A percentile compares a stretch with the other conserved stretches of the same genome.
Conservation (phyloP, 106 monocot genomes). For the Chionographis japonica region DNA sequence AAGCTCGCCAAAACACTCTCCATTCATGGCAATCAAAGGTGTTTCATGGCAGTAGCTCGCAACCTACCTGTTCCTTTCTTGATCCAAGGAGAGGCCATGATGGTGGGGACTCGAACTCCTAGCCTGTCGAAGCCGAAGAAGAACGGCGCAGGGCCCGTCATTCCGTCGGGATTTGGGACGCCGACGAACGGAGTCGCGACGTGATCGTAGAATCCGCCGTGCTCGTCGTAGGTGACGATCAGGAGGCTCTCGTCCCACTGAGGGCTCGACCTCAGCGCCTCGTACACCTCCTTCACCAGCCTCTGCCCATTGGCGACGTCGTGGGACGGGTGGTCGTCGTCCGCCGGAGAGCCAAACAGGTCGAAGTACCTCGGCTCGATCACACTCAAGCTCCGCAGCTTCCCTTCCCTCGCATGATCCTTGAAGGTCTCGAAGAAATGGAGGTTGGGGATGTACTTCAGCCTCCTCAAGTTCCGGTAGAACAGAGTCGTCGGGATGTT, state of each 20-base stretch:
- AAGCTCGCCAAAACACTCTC: no score
- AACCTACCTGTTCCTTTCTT: constrained; percentile 65
- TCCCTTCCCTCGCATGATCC: constrained; percentile 46
- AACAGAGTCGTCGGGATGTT: constrained; percentile 68
- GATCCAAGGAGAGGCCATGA: constrained; percentile 88
- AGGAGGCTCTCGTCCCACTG: constrained; percentile 73
- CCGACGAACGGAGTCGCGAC: constrained; percentile 61
- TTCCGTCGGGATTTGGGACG: constrained; percentile 69
- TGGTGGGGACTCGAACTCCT: constrained; percentile 76
- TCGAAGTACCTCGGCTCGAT: constrained; percentile 81
- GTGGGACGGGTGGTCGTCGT: constrained; percentile 81
- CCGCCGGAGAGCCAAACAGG: constrained; percentile 25
- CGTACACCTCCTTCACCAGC: constrained; percentile 82
- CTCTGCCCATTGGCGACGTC: constrained; percentile 76
- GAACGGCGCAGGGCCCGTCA: constrained; percentile 39
- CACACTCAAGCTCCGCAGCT: constrained; percentile 46
- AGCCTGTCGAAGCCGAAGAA: constrained; percentile 61
- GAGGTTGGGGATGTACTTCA: constrained; percentile 31
- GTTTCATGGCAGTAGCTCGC: no score
- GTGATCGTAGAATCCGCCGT: constrained; percentile 84
- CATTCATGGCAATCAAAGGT: not conserved
- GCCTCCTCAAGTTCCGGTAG: constrained; percentile 43
- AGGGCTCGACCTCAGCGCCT: constrained; percentile 56
- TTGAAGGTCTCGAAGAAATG: constrained; percentile 35
- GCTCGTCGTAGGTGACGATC: constrained; percentile 79